Evolutionary conservation across 148 eudicot species (phyloP), one percentile per base, ranked within the genome.

Genomic region (Agrostemma githago): DNA sequence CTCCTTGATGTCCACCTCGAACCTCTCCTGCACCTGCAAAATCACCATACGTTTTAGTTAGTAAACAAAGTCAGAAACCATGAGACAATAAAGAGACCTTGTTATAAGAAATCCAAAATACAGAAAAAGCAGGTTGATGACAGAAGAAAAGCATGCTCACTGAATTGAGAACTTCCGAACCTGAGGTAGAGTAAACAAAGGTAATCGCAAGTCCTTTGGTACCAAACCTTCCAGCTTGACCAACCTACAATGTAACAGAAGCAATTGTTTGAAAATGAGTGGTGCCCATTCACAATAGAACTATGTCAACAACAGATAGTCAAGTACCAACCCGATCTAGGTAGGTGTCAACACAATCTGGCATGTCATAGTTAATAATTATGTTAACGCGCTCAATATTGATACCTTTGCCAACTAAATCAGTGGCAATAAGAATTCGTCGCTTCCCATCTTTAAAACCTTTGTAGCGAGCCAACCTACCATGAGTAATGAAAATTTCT

Each of bases 181-280:
- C 98, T 0, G 92, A 85, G 17, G 91, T 87, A 66, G 97, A 91
- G 4, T 97, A 80, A 8, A 89, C 97, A 85, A 89, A 93, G 6
- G 98, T 93, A 34, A 93, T 91, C 8, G 98, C 98, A 81, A 93
- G 98, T 56, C 98, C 98, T 75, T 93, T 93, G 1, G 98, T 93
- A 7, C 98, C 98, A 70, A 93, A 93, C 79, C 98, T 83, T 59
- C 98, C 98, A 77, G 97, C 98, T 80, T 97, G 74, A 16, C 98
- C 98, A 57, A 93, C 98, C 97, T 93, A 76, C 58, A 63, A 26
- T 26, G 34, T 26, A 26, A 26, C 34, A 26, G 34, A 26, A 26
- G 34, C 34, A 26, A 26, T 26, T 26, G 34, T 26, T 26, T 26
- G 1, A 26, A 26, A 26, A 26, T 26, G 34, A 26, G 34, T 26